Base-by-base conservation (phyloP, 208 protist genomes). In the Giardia duodenalis region DNA sequence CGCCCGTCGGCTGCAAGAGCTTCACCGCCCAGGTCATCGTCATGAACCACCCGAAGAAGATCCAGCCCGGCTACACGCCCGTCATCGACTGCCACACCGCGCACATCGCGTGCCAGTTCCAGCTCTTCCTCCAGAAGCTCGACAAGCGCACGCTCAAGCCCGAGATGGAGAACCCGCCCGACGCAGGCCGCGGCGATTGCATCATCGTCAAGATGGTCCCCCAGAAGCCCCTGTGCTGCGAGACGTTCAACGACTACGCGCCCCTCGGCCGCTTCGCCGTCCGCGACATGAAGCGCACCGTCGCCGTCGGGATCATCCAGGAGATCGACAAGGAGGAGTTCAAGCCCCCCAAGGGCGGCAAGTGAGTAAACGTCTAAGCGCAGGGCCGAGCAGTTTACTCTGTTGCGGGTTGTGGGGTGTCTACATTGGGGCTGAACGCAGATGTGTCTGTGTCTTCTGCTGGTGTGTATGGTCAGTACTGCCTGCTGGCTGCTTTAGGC, bases 241-340 rank as follows among this genome's bases (percentile, higher is more conserved):
- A 98, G 96, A 76, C 96, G 47, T 98, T 97, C 95, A 95, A 94
- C 67, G 94, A 97, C 67, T 98, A 97, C 95, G 95, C 97, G 22
- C 96, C 96, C 90, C 96, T 99, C 39, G 97, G 97, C 92, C 96
- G 97, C 93, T 98, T 99, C 93, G 97, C 96, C 93, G 95, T 98
- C 87, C 96, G 97, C 88, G 97, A 98, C 92, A 97, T 97, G 96
- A 90, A 92, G 43, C 47, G 86, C 46, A 98, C 97, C 45, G 97
- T 98, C 44, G 97, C 97, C 90, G 97, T 98, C 93, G 97, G 97
- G 94, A 95, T 98, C 94, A 97, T 98, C 96, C 98, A 90, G 0
- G 46, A 43, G 30, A 86, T 93, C 45, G 43, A 67, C 3, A 93
- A 93, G 92, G 43, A 93, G 67, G 92, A 92, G 57, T 76, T 76